Percentiles rank a stretch among this genome's conserved stretches.
Evolutionary conservation across 805 yeast genomes (phyloP).

Genomic region (Saccharomycopsis lassenensis): DNA sequence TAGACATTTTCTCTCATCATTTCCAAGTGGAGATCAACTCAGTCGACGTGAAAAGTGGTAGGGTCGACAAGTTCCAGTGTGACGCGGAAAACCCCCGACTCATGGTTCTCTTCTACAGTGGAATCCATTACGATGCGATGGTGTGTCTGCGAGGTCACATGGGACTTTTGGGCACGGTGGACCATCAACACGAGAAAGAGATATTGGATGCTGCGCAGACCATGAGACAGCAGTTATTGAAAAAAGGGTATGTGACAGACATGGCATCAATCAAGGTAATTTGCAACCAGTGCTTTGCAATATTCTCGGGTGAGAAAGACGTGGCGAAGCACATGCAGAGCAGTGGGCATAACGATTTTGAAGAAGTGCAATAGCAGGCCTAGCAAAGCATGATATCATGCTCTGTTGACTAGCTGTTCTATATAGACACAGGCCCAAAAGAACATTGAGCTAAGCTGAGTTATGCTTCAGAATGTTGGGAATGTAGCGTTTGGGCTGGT

Average conservation of each 20-base stretch:
- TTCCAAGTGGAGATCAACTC: conserved; percentile 44
- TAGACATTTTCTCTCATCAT: conserved; percentile 46
- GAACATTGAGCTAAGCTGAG: no score
- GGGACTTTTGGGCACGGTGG: not conserved
- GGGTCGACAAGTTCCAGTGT: conserved; percentile 39
- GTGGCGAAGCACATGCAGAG: conserved; percentile 53
- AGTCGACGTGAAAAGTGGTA: conserved; percentile 52
- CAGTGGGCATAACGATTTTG: conserved; percentile 53
- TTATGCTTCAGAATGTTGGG: no score
- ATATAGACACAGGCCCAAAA: no score
- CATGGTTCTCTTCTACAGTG: conserved; percentile 51
- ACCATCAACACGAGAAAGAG: conserved; percentile 22
- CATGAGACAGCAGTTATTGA: conserved; percentile 33
- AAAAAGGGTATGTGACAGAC: conserved; percentile 53
- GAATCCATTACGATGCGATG: conserved; percentile 64
- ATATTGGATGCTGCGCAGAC: conserved; percentile 29
- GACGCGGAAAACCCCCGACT: conserved; percentile 28
- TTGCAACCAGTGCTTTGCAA: conserved; percentile 44
- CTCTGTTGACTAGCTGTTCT: no score
- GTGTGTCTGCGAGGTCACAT: conserved; percentile 29
- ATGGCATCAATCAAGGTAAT: conserved; percentile 45
- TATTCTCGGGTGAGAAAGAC: conserved; percentile 50
- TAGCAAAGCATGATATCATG: no score
- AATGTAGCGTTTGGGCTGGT: no score
- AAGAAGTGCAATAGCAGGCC: conserved; percentile 39